phyloP scores from a whole-genome alignment of 2,329 filamentous ascomycete genomes.

The Neodidymelliopsis sp. region DNA sequence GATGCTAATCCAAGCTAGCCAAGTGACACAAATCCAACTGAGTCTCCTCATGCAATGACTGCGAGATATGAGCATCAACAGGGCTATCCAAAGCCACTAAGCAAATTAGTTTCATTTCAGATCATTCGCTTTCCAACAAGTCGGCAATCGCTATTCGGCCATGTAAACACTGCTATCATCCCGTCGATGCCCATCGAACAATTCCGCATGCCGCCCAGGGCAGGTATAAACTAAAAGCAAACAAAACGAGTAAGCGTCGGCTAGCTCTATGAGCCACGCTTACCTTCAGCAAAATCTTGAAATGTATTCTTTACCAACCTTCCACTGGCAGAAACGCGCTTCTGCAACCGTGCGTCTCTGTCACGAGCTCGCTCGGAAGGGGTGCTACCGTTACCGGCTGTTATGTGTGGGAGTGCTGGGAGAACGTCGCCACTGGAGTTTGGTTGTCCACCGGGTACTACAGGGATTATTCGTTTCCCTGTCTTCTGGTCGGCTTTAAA shows the following conservation, averaged over 20 bases:
- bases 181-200: conserved; percentile 40
- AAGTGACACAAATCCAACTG: not conserved
- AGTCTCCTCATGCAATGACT: not conserved
- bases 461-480: conserved; percentile 48
- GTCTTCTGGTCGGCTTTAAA: conserved; percentile 66
- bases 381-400: conserved; percentile 50
- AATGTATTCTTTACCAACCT: conserved; percentile 49
- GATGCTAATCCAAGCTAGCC: not conserved
- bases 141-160: not conserved
- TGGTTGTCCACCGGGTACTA: conserved; percentile 58
- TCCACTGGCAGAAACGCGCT: conserved; percentile 50
- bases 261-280: conserved; percentile 42
- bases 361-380: conserved; percentile 49
- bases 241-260: conserved; percentile 39
- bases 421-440: conserved; percentile 63
- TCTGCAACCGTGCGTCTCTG: conserved; percentile 48
- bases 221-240: conserved; percentile 45
- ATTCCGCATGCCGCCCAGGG: conserved; percentile 42
- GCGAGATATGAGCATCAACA: conserved; percentile 13
- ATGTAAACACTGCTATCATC: conserved; percentile 24
- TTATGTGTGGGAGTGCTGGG: conserved; percentile 65
- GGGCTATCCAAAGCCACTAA: conserved; percentile 11
- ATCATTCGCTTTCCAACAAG: conserved; percentile 4
- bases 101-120: conserved; percentile 6
- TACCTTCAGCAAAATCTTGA: conserved; percentile 42